Evolutionary conservation across 306 rosid species (phyloP), one percentile per base, ranked within the genome.

Genomic region (Canavalia ensiformis): DNA sequence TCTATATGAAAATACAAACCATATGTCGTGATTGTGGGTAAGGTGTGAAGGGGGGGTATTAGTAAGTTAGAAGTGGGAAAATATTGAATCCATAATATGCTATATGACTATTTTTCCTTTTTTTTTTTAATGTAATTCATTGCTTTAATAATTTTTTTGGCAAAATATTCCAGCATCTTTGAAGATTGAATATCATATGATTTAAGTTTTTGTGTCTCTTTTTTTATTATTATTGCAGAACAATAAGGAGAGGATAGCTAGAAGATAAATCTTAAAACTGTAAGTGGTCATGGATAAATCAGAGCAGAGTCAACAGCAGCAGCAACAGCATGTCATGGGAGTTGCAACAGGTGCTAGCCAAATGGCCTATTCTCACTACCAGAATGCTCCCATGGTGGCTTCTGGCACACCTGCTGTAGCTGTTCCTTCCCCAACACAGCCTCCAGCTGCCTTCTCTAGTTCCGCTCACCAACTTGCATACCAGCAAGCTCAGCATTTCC

Each of bases 401-500:
- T 86, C 95, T 47, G 92, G 91, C 1, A 25, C 92, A 42, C 92
- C 88, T 68, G 76, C 91, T 42, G 88, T 87, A 39, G 52, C 88
- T 0, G 82, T 84, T 45, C 85, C 87, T 79, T 90, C 97, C 33
- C 78, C 89, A 6, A 76, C 91, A 5, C 97, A 88, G 44, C 83
- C 92, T n/a, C 87, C 90, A 7, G 69, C 86, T 30, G n/a, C 80
- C 57, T 92, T 89, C 80, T 83, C 97, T 13, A 86, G 81, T 78
- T 77, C 92, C 7, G 79, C 89, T 3, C 91, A 90, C 89, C 95
- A 89, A 50, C 83, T 87, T 52, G 90, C 91, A 30, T 88, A 84
- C 81, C 97, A 91, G 84, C 96, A 91, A 86, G 92, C 90, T 0
- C 93, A 91, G 18, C 91, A 88, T 69, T 91, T 88, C 83, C 97